Conservation (phyloP, 805 yeast genomes). For the Candida ulmi region DNA sequence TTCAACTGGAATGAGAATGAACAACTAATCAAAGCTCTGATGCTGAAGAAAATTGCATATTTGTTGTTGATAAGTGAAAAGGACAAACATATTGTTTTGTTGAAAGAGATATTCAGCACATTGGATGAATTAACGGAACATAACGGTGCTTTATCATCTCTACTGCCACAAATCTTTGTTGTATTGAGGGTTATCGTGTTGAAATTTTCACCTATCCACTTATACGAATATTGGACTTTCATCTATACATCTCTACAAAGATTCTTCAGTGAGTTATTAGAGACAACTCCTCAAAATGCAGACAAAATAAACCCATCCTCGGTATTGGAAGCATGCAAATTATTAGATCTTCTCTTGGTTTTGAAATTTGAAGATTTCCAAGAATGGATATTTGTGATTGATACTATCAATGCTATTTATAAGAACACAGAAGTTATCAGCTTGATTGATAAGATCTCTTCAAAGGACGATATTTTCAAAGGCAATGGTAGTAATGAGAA, state of each 20-base stretch:
- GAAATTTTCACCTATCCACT: constrained; percentile 56
- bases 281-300: constrained; percentile 22
- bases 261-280: constrained; percentile 36
- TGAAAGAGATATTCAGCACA: constrained; percentile 41
- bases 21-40: constrained; percentile 42
- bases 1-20: constrained; percentile 77
- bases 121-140: constrained; percentile 35
- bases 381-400: constrained; percentile 84
- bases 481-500: constrained; percentile 22
- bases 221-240: constrained; percentile 65
- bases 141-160: constrained; percentile 26
- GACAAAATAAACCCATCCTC: constrained; percentile 33
- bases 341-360: constrained; percentile 68
- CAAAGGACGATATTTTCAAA: constrained; percentile 9
- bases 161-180: constrained; percentile 41
- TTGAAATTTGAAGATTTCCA: constrained; percentile 74
- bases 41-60: constrained; percentile 59
- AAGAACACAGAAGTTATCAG: constrained; percentile 26
- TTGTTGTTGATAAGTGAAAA: constrained; percentile 55
- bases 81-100: constrained; percentile 46
- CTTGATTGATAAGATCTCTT: constrained; percentile 20
- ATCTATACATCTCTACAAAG: constrained; percentile 56
- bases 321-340: constrained; percentile 60
- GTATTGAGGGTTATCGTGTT: constrained; percentile 62
- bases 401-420: constrained; percentile 54